phyloP scores from a whole-genome alignment of 495 filamentous ascomycete genomes.

The Lophiostoma macrostomum region DNA sequence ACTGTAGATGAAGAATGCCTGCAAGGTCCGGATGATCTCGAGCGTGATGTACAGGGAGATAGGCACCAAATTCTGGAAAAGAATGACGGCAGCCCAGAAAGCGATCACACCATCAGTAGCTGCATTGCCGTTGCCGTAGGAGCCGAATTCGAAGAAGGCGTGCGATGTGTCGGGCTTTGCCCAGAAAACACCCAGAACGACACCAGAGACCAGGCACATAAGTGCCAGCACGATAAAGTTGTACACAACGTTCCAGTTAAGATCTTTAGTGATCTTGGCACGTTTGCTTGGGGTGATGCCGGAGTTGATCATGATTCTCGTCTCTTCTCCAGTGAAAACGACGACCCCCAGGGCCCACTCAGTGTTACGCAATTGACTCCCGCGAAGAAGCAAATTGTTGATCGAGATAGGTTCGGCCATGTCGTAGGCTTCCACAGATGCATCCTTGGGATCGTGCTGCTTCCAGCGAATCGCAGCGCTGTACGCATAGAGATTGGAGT shows the following conservation, averaged over 20 bases:
- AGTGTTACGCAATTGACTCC: constrained; percentile 90
- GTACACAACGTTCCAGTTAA: constrained; percentile 97
- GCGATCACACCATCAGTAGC: constrained; percentile 86
- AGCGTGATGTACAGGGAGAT: constrained; percentile 97
- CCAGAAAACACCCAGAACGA: constrained; percentile 85
- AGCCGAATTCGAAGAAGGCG: constrained; percentile 81
- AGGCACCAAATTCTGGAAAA: constrained; percentile 98
- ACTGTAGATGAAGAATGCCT: constrained; percentile 97
- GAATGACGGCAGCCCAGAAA: constrained; percentile 89
- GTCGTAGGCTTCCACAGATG: constrained; percentile 57
- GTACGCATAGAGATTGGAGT: constrained; percentile 91
- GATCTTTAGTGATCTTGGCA: constrained; percentile 80
- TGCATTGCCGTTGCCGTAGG: constrained; percentile 68
- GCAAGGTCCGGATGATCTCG: constrained; percentile 88
- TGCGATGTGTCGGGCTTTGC: constrained; percentile 67
- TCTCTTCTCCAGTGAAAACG: constrained; percentile 92
- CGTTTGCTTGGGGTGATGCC: constrained; percentile 96
- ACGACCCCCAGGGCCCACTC: constrained; percentile 97
- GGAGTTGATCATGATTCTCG: constrained; percentile 99
- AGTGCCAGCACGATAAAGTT: constrained; percentile 88
- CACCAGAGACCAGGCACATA: constrained; percentile 84
- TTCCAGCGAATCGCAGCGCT: constrained; percentile 85
- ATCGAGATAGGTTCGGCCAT: constrained; percentile 93
- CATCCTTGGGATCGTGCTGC: constrained; percentile 63
- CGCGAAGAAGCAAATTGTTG: constrained; percentile 91